A percentile compares a stretch with the other conserved stretches of the same genome.
These are phyloP conservation scores for Camellia oleifera DNA, from an alignment of 179 eudicot species.

Conservation along the genomic window DNA sequence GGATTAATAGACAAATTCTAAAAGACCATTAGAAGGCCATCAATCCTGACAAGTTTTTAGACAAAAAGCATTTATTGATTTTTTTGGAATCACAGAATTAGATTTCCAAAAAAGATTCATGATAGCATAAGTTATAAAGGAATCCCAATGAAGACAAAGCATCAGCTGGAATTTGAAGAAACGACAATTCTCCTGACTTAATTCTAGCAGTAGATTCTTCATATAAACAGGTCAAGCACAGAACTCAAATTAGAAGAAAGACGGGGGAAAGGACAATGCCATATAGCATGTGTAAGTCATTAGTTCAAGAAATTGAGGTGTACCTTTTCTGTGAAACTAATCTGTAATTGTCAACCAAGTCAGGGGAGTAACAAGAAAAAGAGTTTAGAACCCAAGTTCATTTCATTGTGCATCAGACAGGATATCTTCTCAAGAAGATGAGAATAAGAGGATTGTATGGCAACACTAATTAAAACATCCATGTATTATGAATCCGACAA, in stretches of 20 bases:
- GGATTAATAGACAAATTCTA: slow-evolving; percentile 3
- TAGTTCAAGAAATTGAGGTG: slow-evolving; percentile 1
- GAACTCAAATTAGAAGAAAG: neutral
- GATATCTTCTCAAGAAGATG: slow-evolving; percentile 1
- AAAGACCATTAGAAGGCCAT: neutral
- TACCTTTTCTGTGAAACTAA: neutral
- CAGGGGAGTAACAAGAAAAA: slow-evolving; percentile 8
- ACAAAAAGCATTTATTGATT: neutral
- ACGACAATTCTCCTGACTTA: neutral
- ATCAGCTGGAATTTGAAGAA: neutral
- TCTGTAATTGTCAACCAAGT: neutral
- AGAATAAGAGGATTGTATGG: slow-evolving; percentile 8
- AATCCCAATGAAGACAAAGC: neutral
- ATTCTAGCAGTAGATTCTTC: neutral
- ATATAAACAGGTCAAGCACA: neutral
- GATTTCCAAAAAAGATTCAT: neutral
- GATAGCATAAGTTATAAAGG: neutral
- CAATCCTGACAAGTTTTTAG: neutral
- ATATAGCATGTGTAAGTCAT: neutral
- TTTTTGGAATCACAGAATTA: neutral
- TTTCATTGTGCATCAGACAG: neutral
- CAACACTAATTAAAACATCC: slow-evolving; percentile 10
- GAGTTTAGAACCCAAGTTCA: slow-evolving; percentile 4
- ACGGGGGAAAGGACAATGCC: neutral
- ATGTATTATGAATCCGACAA: slow-evolving; percentile 11